Evolutionary conservation across 345 rosid genomes (phyloP).

Genomic region (Populus alba): DNA sequence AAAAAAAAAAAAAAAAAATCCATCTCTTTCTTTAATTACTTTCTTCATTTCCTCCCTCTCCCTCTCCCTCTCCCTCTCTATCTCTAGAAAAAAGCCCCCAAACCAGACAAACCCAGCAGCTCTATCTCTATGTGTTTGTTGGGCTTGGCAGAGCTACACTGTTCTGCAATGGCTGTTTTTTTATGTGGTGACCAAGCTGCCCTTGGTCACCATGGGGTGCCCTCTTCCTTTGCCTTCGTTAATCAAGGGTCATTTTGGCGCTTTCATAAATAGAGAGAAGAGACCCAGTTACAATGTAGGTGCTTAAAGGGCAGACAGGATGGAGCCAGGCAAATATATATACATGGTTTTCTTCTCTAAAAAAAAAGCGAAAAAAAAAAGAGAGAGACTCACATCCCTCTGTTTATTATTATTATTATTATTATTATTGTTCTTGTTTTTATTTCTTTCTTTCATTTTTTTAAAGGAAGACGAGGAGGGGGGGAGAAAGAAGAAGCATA

Average conservation of each 20-base stretch:
- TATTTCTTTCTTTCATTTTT: background rate
- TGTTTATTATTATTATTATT: background rate
- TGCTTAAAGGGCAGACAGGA: constrained; percentile 27
- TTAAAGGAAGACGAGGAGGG: constrained; percentile 1
- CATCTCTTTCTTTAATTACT: background rate
- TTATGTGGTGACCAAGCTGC: constrained; percentile 32
- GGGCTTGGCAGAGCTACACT: constrained; percentile 12
- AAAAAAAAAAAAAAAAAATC: too few species aligned
- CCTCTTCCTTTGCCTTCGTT: constrained; percentile 10
- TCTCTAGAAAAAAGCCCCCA: background rate
- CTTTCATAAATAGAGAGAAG: constrained; percentile 24
- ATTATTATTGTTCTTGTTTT: background rate
- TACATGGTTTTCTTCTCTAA: background rate
- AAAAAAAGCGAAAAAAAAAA: too few species aligned
- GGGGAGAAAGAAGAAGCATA: background rate
- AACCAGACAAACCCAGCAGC: constrained; percentile 16
- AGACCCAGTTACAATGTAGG: constrained; percentile 30
- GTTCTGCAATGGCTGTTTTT: constrained; percentile 26
- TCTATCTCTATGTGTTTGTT: background rate
- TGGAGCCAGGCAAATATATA: constrained; percentile 30
- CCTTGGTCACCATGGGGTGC: constrained; percentile 20
- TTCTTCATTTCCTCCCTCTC: too few species aligned
- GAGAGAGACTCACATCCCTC: background rate
- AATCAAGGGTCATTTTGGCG: constrained; percentile 38
- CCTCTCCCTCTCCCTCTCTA: background rate